A percentile compares a stretch with the other conserved stretches of the same genome.
These are phyloP conservation scores for Cocos nucifera DNA, from an alignment of 176 grass and related monocot species.

Conservation along the genomic window DNA sequence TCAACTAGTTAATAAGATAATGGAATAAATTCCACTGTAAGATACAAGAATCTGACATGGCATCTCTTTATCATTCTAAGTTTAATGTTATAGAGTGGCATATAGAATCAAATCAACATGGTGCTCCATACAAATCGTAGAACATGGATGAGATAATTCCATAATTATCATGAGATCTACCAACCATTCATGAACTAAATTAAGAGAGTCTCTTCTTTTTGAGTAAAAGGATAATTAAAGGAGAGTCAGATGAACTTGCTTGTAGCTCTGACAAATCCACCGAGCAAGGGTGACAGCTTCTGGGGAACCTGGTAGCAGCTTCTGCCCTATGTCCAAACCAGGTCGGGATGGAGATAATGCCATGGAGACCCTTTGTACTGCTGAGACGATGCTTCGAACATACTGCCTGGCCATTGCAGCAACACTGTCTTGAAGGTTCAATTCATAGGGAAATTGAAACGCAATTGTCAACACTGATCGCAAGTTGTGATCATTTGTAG, in stretches of 20 bases:
- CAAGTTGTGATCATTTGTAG: conserved; percentile 38
- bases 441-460: conserved; percentile 90
- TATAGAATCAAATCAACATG: too few relatives aligned
- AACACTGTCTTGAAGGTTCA: conserved; percentile 78
- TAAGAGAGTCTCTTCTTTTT: neutral
- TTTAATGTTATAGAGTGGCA: too few relatives aligned
- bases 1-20: neutral
- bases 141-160: too few relatives aligned
- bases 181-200: neutral
- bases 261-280: conserved; percentile 94
- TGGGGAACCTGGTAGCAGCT: conserved; percentile 63
- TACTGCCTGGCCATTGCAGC: conserved; percentile 86
- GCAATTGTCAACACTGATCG: conserved; percentile 90
- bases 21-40: too few relatives aligned
- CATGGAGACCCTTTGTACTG: conserved; percentile 86
- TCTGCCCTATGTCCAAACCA: conserved; percentile 35
- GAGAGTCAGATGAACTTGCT: conserved; percentile 35
- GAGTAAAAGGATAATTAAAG: neutral
- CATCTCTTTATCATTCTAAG: too few relatives aligned
- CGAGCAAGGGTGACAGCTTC: conserved; percentile 70
- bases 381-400: conserved; percentile 73
- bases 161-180: too few relatives aligned
- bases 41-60: too few relatives aligned
- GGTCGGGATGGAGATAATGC: conserved; percentile 53
- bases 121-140: too few relatives aligned